Evolutionary conservation across 2,329 filamentous ascomycete species (phyloP).

Genomic region (Arachnomyces sp.): DNA sequence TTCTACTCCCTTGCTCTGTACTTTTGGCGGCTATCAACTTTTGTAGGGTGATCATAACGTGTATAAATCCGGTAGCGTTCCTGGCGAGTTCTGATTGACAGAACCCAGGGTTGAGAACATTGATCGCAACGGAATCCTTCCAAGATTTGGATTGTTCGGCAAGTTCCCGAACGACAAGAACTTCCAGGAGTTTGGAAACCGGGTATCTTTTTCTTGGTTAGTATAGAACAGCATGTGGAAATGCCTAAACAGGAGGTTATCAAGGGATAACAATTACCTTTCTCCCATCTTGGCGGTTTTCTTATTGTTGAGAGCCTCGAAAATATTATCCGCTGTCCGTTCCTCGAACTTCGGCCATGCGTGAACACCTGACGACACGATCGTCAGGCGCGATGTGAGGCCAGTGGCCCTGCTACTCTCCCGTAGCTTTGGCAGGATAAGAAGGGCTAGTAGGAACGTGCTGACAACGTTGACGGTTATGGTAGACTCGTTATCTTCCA

Average conservation of each 20-base stretch:
- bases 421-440: conserved; percentile 46
- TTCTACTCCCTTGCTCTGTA: conserved; percentile 42
- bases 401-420: conserved; percentile 26
- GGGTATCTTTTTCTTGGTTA: conserved; percentile 30
- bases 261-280: conserved; percentile 6
- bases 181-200: conserved; percentile 42
- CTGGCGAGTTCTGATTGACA: conserved; percentile 43
- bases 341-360: conserved; percentile 30
- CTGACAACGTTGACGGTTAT: conserved; percentile 48
- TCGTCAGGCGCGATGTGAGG: conserved; percentile 24
- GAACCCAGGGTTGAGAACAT: conserved; percentile 45
- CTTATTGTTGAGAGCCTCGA: conserved; percentile 30
- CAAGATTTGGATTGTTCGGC: conserved; percentile 20
- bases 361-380: conserved; percentile 25
- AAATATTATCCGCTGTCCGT: conserved; percentile 27
- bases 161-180: conserved; percentile 37
- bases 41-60: conserved; percentile 16
- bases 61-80: conserved; percentile 17
- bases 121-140: conserved; percentile 38
- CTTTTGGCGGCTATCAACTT: conserved; percentile 33
- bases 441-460: conserved; percentile 42
- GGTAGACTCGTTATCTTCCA: conserved; percentile 41
- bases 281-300: conserved; percentile 26
- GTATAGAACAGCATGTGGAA: not conserved
- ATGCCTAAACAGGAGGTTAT: not conserved